These are phyloP conservation scores for Apocynum venetum DNA, from an alignment of 257 asterid species.

Conservation along the genomic window DNA sequence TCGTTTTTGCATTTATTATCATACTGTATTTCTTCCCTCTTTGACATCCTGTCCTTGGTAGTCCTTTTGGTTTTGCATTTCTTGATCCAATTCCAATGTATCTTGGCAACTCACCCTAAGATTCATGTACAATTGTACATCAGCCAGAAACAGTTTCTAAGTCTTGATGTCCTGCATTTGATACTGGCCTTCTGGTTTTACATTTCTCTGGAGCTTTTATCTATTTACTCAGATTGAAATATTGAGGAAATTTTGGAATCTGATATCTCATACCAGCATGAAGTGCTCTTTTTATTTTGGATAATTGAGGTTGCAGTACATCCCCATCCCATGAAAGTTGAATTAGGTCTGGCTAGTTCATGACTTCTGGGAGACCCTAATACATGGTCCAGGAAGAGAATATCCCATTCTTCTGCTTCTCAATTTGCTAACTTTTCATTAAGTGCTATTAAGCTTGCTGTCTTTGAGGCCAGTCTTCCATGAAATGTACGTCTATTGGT, in stretches of 20 bases:
- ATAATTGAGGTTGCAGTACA: not conserved
- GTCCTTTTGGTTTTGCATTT: not conserved
- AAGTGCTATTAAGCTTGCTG: not conserved
- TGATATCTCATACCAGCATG: not conserved
- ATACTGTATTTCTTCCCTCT: not conserved
- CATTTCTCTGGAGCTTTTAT: not conserved
- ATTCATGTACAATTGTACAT: not conserved
- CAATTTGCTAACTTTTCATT: not conserved
- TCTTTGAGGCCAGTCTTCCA: not conserved
- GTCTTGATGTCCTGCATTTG: not conserved
- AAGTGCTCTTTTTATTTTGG: not conserved
- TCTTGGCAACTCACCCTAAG: not conserved
- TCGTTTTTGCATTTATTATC: not conserved
- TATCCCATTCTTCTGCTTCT: not conserved
- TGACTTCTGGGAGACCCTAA: not conserved
- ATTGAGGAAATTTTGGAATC: constrained; percentile 1
- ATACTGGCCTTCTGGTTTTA: not conserved
- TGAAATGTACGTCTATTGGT: not conserved
- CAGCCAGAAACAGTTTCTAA: not conserved
- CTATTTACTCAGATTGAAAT: not conserved
- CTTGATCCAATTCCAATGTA: not conserved
- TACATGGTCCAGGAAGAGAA: not conserved
- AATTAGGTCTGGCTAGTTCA: not conserved
- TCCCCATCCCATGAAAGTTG: not conserved
- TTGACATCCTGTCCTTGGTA: not conserved